Base-by-base conservation (phyloP, 164 flowering plant species). In the Euptelea pleiosperma region DNA sequence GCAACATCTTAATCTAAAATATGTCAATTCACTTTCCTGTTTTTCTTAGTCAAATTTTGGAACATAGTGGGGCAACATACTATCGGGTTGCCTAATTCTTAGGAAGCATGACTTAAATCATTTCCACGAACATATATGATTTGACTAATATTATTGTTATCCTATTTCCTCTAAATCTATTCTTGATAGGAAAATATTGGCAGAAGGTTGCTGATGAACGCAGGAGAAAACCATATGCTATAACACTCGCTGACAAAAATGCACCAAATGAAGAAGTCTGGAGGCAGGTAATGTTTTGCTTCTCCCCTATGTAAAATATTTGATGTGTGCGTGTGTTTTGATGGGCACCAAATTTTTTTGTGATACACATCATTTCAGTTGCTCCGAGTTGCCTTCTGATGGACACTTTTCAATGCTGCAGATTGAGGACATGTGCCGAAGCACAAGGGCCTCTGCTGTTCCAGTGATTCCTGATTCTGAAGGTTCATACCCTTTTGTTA, bases 211-310 rank as follows among this genome's bases (percentile, higher is more conserved):
- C 89, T 58, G 93, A 85, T 12, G 92, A 90, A 62, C 75, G 87
- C 57, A 75, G 70, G 70, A 93, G 53, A 71, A 87, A 79, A 68
- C 97, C 97, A 51, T 67, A 77, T 64, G 75, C 91, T 26, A 77
- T 93, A 48, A 77, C 85, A 67, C 95, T 93, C 55, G 97, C 99
- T 31, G 97, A 93, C 68, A 90, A 93, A 76, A 93, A 93, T 78
- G 99, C 99, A 31, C 99, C 99, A 66, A 91, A 93, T 70, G 95
- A 86, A 78, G 97, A 93, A 72, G 99, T 91, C 30, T 93, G 99
- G 99, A 75, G 77, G 54, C 96, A 82, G 92, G 99, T 93, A 71
- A 70, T 15, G 8, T 29, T 49, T 55, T 50, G 33, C 18, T 30
- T 59, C 28, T 37, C 30, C 41, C 26, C 10, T 44, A 29, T 51